Conservation (phyloP, 2,329 filamentous ascomycete species). For the Tympanopsis confertula region DNA sequence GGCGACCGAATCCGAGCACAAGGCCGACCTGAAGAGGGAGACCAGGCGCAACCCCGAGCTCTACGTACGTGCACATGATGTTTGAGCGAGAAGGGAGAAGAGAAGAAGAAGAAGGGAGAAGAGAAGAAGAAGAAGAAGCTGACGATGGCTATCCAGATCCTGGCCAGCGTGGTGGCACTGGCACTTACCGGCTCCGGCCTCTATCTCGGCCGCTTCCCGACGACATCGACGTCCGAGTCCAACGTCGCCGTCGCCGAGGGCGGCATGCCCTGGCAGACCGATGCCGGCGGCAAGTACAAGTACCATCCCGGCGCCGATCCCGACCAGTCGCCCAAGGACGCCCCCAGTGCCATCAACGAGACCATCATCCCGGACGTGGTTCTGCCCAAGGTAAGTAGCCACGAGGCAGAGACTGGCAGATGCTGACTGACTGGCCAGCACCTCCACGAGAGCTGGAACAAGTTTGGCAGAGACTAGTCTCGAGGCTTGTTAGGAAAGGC, state of each 20-base stretch:
- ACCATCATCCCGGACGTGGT: conserved; percentile 90
- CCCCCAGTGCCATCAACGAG: conserved; percentile 87
- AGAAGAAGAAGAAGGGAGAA: no score
- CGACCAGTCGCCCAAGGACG: conserved; percentile 67
- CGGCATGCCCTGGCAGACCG: conserved; percentile 85
- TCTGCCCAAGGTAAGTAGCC: conserved; percentile 63
- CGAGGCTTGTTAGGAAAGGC: no score
- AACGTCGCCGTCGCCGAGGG: conserved; percentile 61
- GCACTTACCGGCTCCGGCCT: conserved; percentile 81
- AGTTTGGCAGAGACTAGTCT: neutral
- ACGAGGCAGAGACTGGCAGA: neutral
- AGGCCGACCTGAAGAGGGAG: conserved; percentile 41
- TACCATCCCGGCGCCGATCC: conserved; percentile 80
- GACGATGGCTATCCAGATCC: conserved; percentile 45
- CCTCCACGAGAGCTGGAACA: neutral
- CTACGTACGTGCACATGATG: no score
- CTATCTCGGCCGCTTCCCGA: conserved; percentile 81
- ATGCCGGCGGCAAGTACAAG: conserved; percentile 55
- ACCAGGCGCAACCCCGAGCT: conserved; percentile 38
- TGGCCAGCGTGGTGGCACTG: conserved; percentile 81
- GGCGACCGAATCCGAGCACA: conserved; percentile 22
- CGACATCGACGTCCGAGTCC: conserved; percentile 70
- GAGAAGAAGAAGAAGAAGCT: conserved; percentile 2
- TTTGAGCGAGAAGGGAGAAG: no score
- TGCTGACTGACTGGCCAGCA: conserved; percentile 1